phyloP scores from a whole-genome alignment of 179 eudicot genomes.

The Amaranthus tricolor region DNA sequence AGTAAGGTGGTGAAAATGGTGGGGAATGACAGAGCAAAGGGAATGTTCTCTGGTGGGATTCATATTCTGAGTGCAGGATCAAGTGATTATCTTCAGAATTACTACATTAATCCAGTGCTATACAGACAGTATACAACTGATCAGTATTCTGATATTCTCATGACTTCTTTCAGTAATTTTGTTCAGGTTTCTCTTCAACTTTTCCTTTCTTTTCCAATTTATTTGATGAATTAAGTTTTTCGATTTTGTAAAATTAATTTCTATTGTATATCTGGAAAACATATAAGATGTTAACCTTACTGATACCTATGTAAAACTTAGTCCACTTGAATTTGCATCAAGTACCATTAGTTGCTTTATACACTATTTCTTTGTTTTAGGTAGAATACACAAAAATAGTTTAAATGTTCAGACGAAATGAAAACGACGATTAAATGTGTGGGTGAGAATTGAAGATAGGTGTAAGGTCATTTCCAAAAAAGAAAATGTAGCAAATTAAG shows the following conservation, averaged over 20 bases:
- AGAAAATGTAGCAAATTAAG: neutral
- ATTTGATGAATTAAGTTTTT: too few relatives aligned
- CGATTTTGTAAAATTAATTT: too few relatives aligned
- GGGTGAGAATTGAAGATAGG: too few relatives aligned
- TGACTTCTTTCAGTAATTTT: conserved; percentile 30
- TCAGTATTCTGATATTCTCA: conserved; percentile 38
- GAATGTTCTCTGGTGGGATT: conserved; percentile 35
- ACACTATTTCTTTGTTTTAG: too few relatives aligned
- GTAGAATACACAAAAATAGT: too few relatives aligned
- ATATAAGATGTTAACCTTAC: too few relatives aligned
- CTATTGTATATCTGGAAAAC: too few relatives aligned
- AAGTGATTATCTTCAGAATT: conserved; percentile 46
- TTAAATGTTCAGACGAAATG: too few relatives aligned
- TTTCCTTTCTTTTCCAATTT: too few relatives aligned
- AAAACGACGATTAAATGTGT: too few relatives aligned
- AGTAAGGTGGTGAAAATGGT: conserved; percentile 33
- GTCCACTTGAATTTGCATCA: neutral
- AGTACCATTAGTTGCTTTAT: too few relatives aligned
- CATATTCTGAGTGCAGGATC: conserved; percentile 41
- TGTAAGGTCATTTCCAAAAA: neutral
- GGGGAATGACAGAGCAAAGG: conserved; percentile 35
- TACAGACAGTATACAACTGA: conserved; percentile 37
- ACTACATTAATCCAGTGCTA: conserved; percentile 35
- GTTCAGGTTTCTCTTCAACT: conserved; percentile 30
- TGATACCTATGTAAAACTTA: neutral